phyloP scores from a whole-genome alignment of 1,284 basidiomycete species.

The Spongiforma sp. region DNA sequence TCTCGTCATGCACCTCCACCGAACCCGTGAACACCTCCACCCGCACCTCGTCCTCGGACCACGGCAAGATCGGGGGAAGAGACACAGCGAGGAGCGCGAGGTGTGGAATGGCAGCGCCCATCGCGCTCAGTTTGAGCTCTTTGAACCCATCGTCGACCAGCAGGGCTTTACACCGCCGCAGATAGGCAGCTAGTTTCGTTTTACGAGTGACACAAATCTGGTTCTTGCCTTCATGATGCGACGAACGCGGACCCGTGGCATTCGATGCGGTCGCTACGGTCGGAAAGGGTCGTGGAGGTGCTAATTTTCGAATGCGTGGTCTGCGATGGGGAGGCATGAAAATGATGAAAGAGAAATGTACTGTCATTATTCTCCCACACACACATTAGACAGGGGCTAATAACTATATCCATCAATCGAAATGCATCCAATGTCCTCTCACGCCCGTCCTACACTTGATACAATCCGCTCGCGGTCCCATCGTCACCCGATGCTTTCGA shows the following conservation, averaged over 20 bases:
- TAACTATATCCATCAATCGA: constrained; percentile 53
- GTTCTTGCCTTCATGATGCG: constrained; percentile 75
- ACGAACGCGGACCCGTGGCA: constrained; percentile 79
- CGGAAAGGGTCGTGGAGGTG: constrained; percentile 75
- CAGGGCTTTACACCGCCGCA: constrained; percentile 79
- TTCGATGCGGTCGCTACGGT: constrained; percentile 76
- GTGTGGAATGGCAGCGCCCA: constrained; percentile 89
- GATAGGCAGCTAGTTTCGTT: constrained; percentile 74
- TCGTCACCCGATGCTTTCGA: constrained; percentile 59
- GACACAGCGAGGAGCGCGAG: constrained; percentile 75
- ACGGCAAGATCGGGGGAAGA: constrained; percentile 78
- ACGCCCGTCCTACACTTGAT: constrained; percentile 70
- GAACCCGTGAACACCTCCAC: constrained; percentile 78
- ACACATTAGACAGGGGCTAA: too few species aligned
- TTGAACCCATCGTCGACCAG: constrained; percentile 85
- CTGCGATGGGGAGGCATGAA: too few species aligned
- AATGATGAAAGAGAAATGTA: too few species aligned
- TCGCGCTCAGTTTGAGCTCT: constrained; percentile 76
- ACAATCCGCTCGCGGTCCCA: constrained; percentile 77
- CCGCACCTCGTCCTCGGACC: constrained; percentile 64
- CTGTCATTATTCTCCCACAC: too few species aligned
- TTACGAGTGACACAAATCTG: constrained; percentile 82
- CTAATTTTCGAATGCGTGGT: constrained; percentile 64
- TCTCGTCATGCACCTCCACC: constrained; percentile 79
- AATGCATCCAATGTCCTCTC: constrained; percentile 75